Percentiles rank a stretch among this genome's conserved stretches.
Evolutionary conservation across 768 basidiomycete species (phyloP).

Genomic region (Agaricus blazei): DNA sequence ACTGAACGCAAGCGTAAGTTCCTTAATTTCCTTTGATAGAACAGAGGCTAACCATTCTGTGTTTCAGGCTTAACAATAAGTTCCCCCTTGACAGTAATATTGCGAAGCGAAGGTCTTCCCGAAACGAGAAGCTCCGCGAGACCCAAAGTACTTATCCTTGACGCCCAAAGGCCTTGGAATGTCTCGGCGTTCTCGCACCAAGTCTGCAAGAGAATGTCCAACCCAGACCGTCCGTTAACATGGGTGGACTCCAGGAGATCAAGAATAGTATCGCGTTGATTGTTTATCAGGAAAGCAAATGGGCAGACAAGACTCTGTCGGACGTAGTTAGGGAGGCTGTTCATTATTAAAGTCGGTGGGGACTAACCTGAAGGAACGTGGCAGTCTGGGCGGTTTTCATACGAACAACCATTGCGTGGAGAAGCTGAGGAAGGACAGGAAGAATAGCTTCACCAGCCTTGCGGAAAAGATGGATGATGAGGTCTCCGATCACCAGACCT

Average conservation of each 20-base stretch:
- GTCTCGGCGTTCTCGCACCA: constrained; percentile 96
- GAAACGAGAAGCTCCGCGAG: constrained; percentile 69
- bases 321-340: neutral
- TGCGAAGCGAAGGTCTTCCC: constrained; percentile 60
- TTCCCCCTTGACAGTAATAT: constrained; percentile 83
- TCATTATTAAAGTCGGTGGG: neutral
- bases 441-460: constrained; percentile 76
- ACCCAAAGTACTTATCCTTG: constrained; percentile 79
- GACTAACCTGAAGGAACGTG: constrained; percentile 77
- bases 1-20: constrained; percentile 40
- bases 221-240: constrained; percentile 54
- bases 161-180: constrained; percentile 94
- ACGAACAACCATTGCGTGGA: constrained; percentile 77
- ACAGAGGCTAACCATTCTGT: constrained; percentile 60
- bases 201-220: constrained; percentile 85
- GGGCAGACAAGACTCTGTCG: constrained; percentile 84
- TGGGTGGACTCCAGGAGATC: constrained; percentile 66
- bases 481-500: constrained; percentile 89
- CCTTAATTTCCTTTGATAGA: constrained; percentile 18
- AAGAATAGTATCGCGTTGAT: constrained; percentile 78
- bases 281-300: constrained; percentile 89
- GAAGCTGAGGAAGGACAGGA: constrained; percentile 81
- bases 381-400: constrained; percentile 86
- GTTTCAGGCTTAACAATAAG: constrained; percentile 80
- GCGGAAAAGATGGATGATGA: constrained; percentile 89